Evolutionary conservation across 106 monocot genomes (phyloP), one percentile per base, ranked within the genome.

Genomic region (Chionographis japonica): DNA sequence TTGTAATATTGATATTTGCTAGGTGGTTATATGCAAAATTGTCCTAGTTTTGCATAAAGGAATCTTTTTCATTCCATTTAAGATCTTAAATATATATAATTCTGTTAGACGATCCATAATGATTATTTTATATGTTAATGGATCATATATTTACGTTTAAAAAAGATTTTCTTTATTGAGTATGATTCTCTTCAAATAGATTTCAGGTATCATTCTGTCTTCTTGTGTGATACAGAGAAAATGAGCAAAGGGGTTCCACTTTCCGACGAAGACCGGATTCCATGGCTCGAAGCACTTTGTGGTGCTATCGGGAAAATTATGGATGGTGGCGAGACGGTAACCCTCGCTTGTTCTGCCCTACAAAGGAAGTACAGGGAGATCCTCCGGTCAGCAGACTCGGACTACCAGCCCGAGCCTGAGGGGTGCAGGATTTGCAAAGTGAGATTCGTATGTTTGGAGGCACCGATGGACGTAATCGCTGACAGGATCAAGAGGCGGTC

Each of bases 221-320:
- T 40, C 17, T 56, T 54, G 7, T 53, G 15, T 19, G 52, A 40
- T 66, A 18, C 81, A 98, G 97, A 78, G 16, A 98, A 92, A 61
- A 98, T 98, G 92, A 72, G 76, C 19, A 77, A 75, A 35, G 89
- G 89, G 14, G 71, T 87, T 49, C 83, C 97, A 6, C 76, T 98
- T 12, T 38, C 80, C 2, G 92, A 98, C 4, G 75, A 73, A 59
- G 92, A 98, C 37, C 77, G 97, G 4, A 41, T 77, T 10, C 92
- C 97, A 46, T 98, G 97, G 97, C 92, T 98, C 0, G 84, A 86
- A 80, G 15, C 84, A 12, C 82, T 98, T 13, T 56, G 81, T 0
- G 69, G 83, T 62, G 78, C 76, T 0, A 77, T 84, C 20, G 60
- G 61, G 54, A 52, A 79, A 62, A 63, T 66, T 39, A 41, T 85